Evolutionary conservation across 371 early-diverging fungal species (phyloP), one percentile per base, ranked within the genome.

Genomic region (Mucor indicus): DNA sequence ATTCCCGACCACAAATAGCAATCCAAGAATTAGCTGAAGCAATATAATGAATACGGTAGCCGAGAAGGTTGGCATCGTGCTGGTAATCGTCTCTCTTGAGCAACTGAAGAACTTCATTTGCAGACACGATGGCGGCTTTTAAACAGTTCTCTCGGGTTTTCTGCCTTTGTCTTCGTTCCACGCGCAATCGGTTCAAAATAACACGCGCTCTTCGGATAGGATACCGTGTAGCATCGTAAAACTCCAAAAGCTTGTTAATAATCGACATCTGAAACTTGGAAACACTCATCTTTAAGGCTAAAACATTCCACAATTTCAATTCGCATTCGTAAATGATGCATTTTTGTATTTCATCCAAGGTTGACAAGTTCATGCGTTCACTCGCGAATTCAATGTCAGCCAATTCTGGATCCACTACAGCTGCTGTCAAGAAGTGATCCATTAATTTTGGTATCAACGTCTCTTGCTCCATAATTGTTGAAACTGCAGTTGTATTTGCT

Each of bases 21-120:
- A 72, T 60, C 77, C 79, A 79, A 1, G 81, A 75, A 27, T 68
- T 69, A 3, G 84, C 74, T 19, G 81, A 48, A 0, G 84, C 85
- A 4, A 85, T 55, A 30, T 83, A 75, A 50, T 82, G 64, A 8
- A 64, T 58, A 51, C 77, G 65, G 35, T 73, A 76, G 2, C 52
- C 53, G 16, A 75, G 48, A n/a, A 82, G 36, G 6, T 60, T 56
- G 8, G 30, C 42, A 38, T 82, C 83, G 3, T 57, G 24, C 8
- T 54, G 71, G 23, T 72, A 70, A 13, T 62, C 38, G 48, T 25
- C 22, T 39, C 12, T 35, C 16, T 64, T 50, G 3, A 72, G 39
- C 5, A 64, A 19, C 19, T 47, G 33, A 17, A 38, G 22, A 6
- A 66, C 68, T 43, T 67, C 63, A 11, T 39, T 20, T 1, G 61